Base-by-base conservation (phyloP, 2,329 filamentous ascomycete genomes). In the Pestalotiopsis fici region DNA sequence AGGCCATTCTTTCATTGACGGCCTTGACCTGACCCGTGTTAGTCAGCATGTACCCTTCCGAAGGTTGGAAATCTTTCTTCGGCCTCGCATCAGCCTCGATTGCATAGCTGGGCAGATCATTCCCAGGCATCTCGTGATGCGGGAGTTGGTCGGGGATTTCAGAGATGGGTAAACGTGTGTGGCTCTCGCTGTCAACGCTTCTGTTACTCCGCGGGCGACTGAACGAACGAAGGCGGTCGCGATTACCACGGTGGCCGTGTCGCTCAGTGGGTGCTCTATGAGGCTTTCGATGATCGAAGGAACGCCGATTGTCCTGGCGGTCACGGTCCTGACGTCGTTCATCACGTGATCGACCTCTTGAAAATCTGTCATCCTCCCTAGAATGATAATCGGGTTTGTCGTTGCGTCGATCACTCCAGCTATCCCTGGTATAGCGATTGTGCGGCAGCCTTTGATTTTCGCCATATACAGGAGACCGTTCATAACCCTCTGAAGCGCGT, bases 361-460 rank as follows among this genome's bases (percentile, higher is more conserved):
- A 21, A 21, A 23, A 61, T 28, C 64, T 23, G 28, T 25, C 18
- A 15, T 61, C 18, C 21, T 61, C 64, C 13, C 25, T 23, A 15
- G 23, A 25, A 21, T 64, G 28, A 9, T 37, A 21, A 11, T 21
- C 18, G 11, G 21, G 23, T 25, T 47, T 25, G 28, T 56, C 50
- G 12, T 63, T 47, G 13, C 59, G 25, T 4, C 63, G 66, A 5
- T 59, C 66, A 25, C 35, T 59, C 28, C 67, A 65, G 55, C 55
- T 61, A n/a, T 63, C 50, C 35, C 64, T 62, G 4, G 31, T 27
- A 13, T 65, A 15, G 21, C 64, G 63, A 3, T 66, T 64, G 11
- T 59, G 50, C 11, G 59, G 28, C n/a, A 25, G 23, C 5, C 62
- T 64, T 21, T 25, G 50, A 15, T 56, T 18, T 4, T 37, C 54